Percentiles rank a stretch among this genome's conserved stretches.
phyloP scores from a whole-genome alignment of 2,329 filamentous ascomycete species.

The Ceratocystis eucalypticola region DNA sequence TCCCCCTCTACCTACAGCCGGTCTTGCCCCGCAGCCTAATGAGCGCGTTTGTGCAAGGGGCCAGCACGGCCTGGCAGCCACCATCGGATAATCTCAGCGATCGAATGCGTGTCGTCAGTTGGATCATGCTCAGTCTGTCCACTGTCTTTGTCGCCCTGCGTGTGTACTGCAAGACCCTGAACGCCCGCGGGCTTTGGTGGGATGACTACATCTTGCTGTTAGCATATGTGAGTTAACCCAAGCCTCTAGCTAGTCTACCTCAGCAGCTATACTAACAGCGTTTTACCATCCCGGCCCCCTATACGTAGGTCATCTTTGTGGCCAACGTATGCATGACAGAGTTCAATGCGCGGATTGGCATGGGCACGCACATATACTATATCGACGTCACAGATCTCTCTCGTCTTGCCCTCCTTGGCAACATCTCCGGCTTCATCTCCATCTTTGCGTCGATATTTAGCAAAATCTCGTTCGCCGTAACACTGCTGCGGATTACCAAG shows the following conservation, averaged over 20 bases:
- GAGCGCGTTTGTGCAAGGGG: conserved; percentile 15
- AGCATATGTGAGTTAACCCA: conserved; percentile 22
- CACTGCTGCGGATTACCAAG: conserved; percentile 23
- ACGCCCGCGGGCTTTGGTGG: conserved; percentile 24
- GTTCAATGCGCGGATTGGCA: conserved; percentile 18
- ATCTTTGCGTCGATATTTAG: conserved; percentile 24
- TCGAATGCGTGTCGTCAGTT: conserved; percentile 20
- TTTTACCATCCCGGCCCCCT: not conserved
- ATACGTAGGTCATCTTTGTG: conserved; percentile 17
- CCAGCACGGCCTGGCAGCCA: not conserved
- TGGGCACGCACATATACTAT: conserved; percentile 20
- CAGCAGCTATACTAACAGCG: not conserved
- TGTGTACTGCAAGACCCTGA: conserved; percentile 23
- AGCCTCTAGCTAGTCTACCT: not conserved
- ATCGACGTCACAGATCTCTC: conserved; percentile 1
- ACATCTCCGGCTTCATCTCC: conserved; percentile 21
- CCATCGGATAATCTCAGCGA: conserved; percentile 17
- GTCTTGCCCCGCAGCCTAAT: not conserved
- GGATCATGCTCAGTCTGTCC: conserved; percentile 21
- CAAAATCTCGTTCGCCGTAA: conserved; percentile 26
- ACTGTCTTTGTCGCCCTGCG: conserved; percentile 21
- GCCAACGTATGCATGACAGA: conserved; percentile 17
- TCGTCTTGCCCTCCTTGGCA: conserved; percentile 18
- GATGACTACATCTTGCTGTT: conserved; percentile 24
- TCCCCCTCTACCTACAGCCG: not conserved